These are phyloP conservation scores for Dacryopinax primogenitus DNA, from an alignment of 768 basidiomycete species.

Conservation along the genomic window DNA sequence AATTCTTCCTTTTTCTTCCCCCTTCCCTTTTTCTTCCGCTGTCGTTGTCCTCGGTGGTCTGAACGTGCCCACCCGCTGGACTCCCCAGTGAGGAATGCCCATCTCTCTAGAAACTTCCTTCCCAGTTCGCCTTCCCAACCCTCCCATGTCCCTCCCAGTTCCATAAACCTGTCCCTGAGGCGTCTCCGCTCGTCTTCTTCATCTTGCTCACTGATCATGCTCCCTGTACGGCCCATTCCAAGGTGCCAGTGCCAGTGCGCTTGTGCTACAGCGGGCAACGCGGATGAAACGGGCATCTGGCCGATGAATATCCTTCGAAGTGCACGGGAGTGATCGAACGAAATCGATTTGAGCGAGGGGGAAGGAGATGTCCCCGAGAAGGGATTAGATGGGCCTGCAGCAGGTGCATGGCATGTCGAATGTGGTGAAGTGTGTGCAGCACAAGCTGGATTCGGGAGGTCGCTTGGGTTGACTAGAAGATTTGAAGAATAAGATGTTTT, in stretches of 20 bases:
- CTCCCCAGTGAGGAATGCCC: neutral
- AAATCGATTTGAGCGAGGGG: neutral
- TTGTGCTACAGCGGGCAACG: neutral
- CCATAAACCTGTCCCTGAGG: neutral
- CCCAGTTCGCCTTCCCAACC: neutral
- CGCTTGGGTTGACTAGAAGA: too few species aligned
- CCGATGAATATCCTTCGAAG: neutral
- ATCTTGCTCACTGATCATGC: neutral
- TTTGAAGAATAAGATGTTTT: too few species aligned
- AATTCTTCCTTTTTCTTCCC: constrained; percentile 27
- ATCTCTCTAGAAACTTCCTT: neutral
- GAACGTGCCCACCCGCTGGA: too few species aligned
- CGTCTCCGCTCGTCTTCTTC: neutral
- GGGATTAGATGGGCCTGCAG: neutral
- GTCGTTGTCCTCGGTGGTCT: constrained; percentile 3
- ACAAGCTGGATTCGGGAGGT: too few species aligned
- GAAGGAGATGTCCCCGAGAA: neutral
- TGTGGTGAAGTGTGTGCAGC: too few species aligned
- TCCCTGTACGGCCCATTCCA: neutral
- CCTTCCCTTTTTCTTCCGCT: constrained; percentile 27
- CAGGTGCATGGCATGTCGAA: neutral
- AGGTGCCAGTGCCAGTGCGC: neutral
- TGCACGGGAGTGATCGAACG: neutral
- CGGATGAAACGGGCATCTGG: neutral
- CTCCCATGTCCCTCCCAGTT: neutral